Base-by-base conservation (phyloP, 163 green algal genomes). In the Coccomyxa subellipsoidea region DNA sequence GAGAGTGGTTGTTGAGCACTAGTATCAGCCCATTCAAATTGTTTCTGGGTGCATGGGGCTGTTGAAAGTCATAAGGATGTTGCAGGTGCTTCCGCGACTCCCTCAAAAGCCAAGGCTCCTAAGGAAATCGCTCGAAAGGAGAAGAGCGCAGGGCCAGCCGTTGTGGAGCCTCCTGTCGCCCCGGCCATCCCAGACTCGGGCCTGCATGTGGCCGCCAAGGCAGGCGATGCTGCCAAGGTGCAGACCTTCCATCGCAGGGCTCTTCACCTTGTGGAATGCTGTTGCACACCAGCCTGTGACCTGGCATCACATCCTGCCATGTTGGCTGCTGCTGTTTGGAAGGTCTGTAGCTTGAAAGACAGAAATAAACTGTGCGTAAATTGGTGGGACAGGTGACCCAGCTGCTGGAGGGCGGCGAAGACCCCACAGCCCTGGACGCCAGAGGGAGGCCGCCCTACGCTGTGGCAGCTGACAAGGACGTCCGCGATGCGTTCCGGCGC, bases 401-500 rank as follows among this genome's bases (percentile, higher is more conserved):
- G 59, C 85, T 95, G 78, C 82, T 96, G 82, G 78, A 91, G 21
- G 85, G 80, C 0, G 89, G 85, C 9, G 79, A 86, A 4, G 90
- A 96, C 80, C 91, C 92, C 0, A 80, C 82, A 4, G 82, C 75
- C 9, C 75, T 70, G 9, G 91, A 95, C 79, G 77, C 34, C 35
- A 85, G 88, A 27, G 91, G 90, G 2, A 85, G 85, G 25, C 85
- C 85, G 38, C 77, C 92, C 0, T 94, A 95, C 79, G 76, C 79
- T 15, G 79, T 95, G 37, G 90, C 92, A 12, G 80, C 80, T 12
- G 83, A 90, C 83, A 95, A 94, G 85, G 78, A 86, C 21, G 82
- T 85, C n/a, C 84, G 89, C 9, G 92, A 97, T 82, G 90, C 85
- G 1, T 95, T 96, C 83, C 83, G 93, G 27, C 87, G 92, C 59